Conservation (phyloP, 495 filamentous ascomycete species). For the Aspergillus olivimuriae region DNA sequence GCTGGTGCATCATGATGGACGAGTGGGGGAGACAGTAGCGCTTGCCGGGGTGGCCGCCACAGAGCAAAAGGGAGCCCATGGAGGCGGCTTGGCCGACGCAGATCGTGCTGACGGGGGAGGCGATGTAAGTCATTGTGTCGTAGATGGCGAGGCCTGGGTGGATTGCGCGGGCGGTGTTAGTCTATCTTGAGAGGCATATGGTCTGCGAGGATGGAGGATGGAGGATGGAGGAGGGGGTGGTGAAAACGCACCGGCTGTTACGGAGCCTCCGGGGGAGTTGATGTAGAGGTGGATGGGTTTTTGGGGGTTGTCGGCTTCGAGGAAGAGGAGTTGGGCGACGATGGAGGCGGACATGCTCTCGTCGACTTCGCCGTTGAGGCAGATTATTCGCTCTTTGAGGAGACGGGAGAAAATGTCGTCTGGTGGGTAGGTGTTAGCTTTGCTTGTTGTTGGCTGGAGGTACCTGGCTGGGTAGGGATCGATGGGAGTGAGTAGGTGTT, state of each 20-base stretch:
- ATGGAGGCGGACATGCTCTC: constrained; percentile 82
- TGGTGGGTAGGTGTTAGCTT: constrained; percentile 29
- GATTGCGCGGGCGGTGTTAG: too few species aligned
- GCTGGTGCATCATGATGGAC: constrained; percentile 95
- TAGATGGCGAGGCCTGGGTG: constrained; percentile 79
- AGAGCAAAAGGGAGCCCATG: constrained; percentile 87
- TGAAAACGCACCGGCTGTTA: constrained; percentile 60
- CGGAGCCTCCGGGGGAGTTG: constrained; percentile 92
- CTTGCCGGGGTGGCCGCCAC: constrained; percentile 79
- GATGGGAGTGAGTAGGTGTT: not conserved
- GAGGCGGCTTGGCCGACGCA: constrained; percentile 91
- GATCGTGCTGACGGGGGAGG: constrained; percentile 84
- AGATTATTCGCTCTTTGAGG: constrained; percentile 90
- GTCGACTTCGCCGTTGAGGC: constrained; percentile 87
- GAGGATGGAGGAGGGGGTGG: not conserved
- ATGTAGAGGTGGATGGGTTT: constrained; percentile 97
- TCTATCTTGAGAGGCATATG: constrained; percentile 4
- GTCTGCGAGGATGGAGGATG: not conserved
- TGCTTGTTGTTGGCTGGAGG: constrained; percentile 5
- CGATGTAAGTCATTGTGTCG: constrained; percentile 98
- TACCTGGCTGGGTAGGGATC: not conserved
- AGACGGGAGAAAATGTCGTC: constrained; percentile 82
- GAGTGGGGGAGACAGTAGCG: constrained; percentile 86
- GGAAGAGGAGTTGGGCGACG: constrained; percentile 93
- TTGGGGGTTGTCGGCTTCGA: constrained; percentile 91